Conservation (phyloP, 1,284 basidiomycete species). For the Leccinum discolor region DNA sequence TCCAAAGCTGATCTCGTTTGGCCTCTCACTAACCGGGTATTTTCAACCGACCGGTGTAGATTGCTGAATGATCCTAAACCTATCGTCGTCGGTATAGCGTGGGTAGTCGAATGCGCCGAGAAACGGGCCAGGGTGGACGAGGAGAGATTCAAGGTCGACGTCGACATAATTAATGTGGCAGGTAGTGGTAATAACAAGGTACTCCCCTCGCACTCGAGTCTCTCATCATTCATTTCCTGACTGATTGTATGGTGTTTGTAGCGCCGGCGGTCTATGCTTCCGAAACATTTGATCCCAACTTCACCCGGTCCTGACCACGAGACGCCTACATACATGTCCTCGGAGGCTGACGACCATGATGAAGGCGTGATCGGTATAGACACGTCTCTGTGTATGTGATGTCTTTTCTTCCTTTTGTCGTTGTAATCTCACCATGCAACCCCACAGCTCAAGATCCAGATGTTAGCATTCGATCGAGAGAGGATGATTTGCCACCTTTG, state of each 20-base stretch:
- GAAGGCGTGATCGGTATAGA: slow-evolving; percentile 35
- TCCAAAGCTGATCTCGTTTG: too few species aligned
- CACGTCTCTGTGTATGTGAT: slow-evolving; percentile 46
- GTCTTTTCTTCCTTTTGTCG: neutral
- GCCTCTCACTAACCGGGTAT: too few species aligned
- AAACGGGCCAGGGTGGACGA: too few species aligned
- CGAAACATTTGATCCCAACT: slow-evolving; percentile 48
- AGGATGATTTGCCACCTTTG: neutral
- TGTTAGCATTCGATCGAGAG: slow-evolving; percentile 23
- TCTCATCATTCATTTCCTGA: neutral
- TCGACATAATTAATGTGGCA: too few species aligned
- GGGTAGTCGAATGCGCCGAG: too few species aligned
- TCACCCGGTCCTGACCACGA: slow-evolving; percentile 30
- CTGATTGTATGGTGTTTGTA: slow-evolving; percentile 18
- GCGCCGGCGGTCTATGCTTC: slow-evolving; percentile 69
- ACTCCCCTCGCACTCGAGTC: slow-evolving; percentile 22
- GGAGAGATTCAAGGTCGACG: too few species aligned
- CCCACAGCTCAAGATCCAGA: slow-evolving; percentile 29
- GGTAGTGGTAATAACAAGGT: slow-evolving; percentile 48
- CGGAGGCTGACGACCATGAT: neutral
- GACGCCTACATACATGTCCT: too few species aligned
- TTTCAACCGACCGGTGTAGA: too few species aligned
- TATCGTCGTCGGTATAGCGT: too few species aligned
- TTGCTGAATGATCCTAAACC: too few species aligned
- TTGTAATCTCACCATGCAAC: slow-evolving; percentile 1